Conservation (phyloP, 768 basidiomycete species). For the Psilocybe sp. region DNA sequence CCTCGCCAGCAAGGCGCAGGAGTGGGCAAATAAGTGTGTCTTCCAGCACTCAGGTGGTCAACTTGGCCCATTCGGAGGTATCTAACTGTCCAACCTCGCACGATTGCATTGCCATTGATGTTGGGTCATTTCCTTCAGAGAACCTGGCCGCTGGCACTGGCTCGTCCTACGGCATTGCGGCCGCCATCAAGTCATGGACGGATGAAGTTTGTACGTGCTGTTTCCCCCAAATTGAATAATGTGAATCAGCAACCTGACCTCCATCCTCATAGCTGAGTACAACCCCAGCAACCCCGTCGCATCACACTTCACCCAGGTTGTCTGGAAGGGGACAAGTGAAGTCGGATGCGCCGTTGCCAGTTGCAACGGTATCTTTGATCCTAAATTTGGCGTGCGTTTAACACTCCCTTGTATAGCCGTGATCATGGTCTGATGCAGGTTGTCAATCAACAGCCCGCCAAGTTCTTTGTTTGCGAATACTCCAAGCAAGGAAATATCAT, state of each 20-base stretch:
- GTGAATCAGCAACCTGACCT: not conserved
- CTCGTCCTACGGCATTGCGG: conserved; percentile 39
- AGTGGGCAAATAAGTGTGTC: conserved; percentile 66
- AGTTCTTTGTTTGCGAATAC: conserved; percentile 72
- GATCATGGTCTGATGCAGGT: not conserved
- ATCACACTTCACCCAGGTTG: conserved; percentile 76
- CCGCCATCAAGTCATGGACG: conserved; percentile 59
- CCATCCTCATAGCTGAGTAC: conserved; percentile 44
- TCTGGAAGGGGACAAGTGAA: conserved; percentile 67
- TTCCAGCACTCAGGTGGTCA: conserved; percentile 69
- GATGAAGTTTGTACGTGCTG: conserved; percentile 59
- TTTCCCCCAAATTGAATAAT: not conserved
- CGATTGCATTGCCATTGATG: not conserved
- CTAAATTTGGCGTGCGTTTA: conserved; percentile 50
- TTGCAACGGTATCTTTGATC: conserved; percentile 58
- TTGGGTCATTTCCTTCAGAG: conserved; percentile 35
- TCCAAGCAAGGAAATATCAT: conserved; percentile 60
- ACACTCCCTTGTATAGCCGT: not conserved
- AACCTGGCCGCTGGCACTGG: conserved; percentile 78
- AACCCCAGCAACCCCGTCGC: conserved; percentile 51
- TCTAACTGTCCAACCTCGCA: conserved; percentile 10
- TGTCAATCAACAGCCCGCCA: conserved; percentile 42
- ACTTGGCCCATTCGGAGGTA: conserved; percentile 64
- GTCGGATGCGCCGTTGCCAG: conserved; percentile 60
- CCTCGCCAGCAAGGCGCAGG: conserved; percentile 60